Evolutionary conservation across 805 yeast genomes (phyloP), one percentile per base, ranked within the genome.

Genomic region (Kodamaea leandrae): DNA sequence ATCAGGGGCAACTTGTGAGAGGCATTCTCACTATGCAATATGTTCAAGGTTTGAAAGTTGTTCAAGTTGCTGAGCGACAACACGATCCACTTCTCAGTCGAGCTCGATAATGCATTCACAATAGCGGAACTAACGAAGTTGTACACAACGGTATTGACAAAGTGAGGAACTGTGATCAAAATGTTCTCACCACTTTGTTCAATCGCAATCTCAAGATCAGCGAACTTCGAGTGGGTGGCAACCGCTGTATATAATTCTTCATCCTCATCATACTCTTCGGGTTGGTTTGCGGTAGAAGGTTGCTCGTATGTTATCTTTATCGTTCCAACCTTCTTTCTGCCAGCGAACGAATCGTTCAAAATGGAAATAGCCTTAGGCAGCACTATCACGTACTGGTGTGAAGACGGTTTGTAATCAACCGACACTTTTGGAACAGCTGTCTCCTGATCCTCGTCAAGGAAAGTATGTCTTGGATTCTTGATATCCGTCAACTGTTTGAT

Each of bases 391-490:
- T 35, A 43, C 5, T 33, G 32, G 27, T 32, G 24, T 2, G 39
- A 6, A 17, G 14, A 6, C 13, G 33, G 12, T 15, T 30, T 8
- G 32, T 25, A 28, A 4, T 45, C 32, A 5, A 42, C 21, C 19
- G 23, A 9, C 13, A 39, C 23, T 6, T 27, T 54, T 3, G 49
- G 62, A 43, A 40, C 45, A 35, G 40, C 36, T 2, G 61, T 58
- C n/a, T 50, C 48, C 10, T 43, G 48, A 14, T 54, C 61, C 25
- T 55, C 60, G 7, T 64, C 72, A 34, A 74, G 78, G 19, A 78
- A 52, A 6, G 68, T 47, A 54, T 79, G 82, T 45, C 83, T 72
- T 14, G 78, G 74, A n/a, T 71, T 60, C 24, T 70, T 72, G 34
- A 58, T 51, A 18, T 64, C 61, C 24, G 32, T 23, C 72, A 76